These are phyloP conservation scores for Entophlyctis luteolus DNA, from an alignment of 192 early-diverging fungal species.

Conservation along the genomic window DNA sequence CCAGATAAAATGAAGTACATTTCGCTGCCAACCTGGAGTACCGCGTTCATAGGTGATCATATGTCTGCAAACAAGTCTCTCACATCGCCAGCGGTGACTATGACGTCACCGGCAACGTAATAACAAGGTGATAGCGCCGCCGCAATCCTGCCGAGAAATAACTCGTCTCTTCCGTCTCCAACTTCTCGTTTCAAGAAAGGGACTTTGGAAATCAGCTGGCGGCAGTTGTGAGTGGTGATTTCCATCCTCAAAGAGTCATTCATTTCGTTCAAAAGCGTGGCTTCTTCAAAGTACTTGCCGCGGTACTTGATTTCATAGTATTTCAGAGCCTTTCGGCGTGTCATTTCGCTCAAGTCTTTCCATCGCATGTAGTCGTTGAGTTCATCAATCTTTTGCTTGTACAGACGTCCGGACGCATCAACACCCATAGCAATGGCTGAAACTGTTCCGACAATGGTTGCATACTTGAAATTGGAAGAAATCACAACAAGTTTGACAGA, in stretches of 20 bases:
- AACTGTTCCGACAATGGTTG: constrained; percentile 45
- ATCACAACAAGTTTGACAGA: background rate
- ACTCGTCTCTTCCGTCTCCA: constrained; percentile 32
- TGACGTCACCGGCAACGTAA: constrained; percentile 30
- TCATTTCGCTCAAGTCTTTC: constrained; percentile 29
- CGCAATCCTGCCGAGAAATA: constrained; percentile 30
- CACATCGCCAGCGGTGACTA: constrained; percentile 25
- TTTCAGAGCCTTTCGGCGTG: constrained; percentile 22
- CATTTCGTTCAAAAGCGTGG: constrained; percentile 23
- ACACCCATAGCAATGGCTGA: constrained; percentile 47
- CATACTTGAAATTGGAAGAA: no score
- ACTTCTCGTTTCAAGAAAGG: constrained; percentile 24
- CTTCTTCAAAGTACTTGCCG: constrained; percentile 32
- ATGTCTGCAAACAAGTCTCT: background rate
- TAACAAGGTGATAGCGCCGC: constrained; percentile 18
- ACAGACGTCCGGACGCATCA: constrained; percentile 40
- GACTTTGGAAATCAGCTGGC: constrained; percentile 32
- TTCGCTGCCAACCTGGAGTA: background rate
- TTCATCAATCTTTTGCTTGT: constrained; percentile 47
- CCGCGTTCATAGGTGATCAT: background rate
- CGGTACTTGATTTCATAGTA: constrained; percentile 35
- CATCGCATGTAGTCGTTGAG: constrained; percentile 45
- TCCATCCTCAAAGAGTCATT: constrained; percentile 32
- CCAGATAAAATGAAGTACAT: constrained; percentile 39
- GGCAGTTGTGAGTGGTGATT: constrained; percentile 31